phyloP scores from a whole-genome alignment of 495 filamentous ascomycete genomes.

The Neurospora sp. region DNA sequence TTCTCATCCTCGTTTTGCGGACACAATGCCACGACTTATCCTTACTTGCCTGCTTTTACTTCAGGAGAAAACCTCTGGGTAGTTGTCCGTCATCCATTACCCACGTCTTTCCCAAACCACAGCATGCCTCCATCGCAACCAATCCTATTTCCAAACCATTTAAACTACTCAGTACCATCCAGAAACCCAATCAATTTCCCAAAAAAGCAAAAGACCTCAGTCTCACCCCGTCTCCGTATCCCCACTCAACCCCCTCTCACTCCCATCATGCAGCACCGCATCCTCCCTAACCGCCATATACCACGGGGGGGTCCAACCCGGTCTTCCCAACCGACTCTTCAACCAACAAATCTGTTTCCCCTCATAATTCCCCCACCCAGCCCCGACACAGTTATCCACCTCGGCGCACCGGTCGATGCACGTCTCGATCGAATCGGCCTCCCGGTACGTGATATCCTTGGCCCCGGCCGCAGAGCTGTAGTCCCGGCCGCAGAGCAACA shows the following conservation, averaged over 20 bases:
- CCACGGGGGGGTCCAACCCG: conserved; percentile 34
- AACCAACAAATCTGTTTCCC: conserved; percentile 33
- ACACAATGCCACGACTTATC: neutral
- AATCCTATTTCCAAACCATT: no score
- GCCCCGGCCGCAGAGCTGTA: conserved; percentile 19
- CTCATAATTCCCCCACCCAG: conserved; percentile 22
- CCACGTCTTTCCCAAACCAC: no score
- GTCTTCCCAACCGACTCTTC: conserved; percentile 44
- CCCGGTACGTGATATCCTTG: conserved; percentile 15
- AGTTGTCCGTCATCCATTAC: no score
- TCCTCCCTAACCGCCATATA: conserved; percentile 36
- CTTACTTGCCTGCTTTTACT: no score
- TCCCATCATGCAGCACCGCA: neutral
- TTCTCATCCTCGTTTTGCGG: neutral
- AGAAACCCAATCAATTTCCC: neutral
- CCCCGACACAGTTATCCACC: conserved; percentile 19
- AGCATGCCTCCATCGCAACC: no score
- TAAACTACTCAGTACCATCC: neutral
- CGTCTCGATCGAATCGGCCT: conserved; percentile 11
- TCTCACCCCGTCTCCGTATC: neutral
- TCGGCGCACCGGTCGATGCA: conserved; percentile 24
- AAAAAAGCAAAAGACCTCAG: neutral
- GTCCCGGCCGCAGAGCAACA: conserved; percentile 27
- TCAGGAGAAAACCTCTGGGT: no score
- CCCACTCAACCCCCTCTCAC: neutral